These are phyloP conservation scores for Aspergillus baeticus DNA, from an alignment of 495 filamentous ascomycete species.

Conservation along the genomic window DNA sequence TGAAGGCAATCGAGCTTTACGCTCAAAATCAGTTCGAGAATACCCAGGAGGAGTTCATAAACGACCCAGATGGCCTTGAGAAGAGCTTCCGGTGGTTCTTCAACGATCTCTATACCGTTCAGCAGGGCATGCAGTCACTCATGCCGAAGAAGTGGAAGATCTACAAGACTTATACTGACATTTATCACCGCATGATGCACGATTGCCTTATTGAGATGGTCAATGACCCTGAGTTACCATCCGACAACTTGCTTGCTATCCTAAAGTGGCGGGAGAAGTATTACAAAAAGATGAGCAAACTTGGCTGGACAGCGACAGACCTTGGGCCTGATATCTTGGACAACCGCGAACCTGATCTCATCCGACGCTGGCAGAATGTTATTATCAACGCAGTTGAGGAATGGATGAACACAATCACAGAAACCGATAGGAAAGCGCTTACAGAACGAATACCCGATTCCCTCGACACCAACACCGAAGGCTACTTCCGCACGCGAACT, in stretches of 20 bases:
- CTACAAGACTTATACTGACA: conserved; percentile 80
- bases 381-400: conserved; percentile 95
- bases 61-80: conserved; percentile 77
- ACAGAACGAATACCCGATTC: conserved; percentile 71
- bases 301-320: conserved; percentile 72
- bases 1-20: conserved; percentile 72
- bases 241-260: conserved; percentile 81
- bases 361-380: conserved; percentile 88
- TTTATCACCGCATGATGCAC: conserved; percentile 94
- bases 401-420: conserved; percentile 93
- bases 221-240: conserved; percentile 74
- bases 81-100: conserved; percentile 93
- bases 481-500: conserved; percentile 84
- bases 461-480: conserved; percentile 81
- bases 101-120: conserved; percentile 90
- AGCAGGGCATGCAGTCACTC: conserved; percentile 81
- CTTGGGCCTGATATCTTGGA: conserved; percentile 82
- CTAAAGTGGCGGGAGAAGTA: conserved; percentile 96
- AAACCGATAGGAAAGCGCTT: conserved; percentile 76
- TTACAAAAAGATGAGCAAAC: conserved; percentile 89
- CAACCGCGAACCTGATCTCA: conserved; percentile 80
- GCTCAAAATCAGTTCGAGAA: conserved; percentile 74
- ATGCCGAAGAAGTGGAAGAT: conserved; percentile 99
- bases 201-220: conserved; percentile 80
- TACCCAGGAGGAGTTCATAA: conserved; percentile 71